Evolutionary conservation across 2,329 filamentous ascomycete species (phyloP).

Genomic region (Dactylellina parvicollis): DNA sequence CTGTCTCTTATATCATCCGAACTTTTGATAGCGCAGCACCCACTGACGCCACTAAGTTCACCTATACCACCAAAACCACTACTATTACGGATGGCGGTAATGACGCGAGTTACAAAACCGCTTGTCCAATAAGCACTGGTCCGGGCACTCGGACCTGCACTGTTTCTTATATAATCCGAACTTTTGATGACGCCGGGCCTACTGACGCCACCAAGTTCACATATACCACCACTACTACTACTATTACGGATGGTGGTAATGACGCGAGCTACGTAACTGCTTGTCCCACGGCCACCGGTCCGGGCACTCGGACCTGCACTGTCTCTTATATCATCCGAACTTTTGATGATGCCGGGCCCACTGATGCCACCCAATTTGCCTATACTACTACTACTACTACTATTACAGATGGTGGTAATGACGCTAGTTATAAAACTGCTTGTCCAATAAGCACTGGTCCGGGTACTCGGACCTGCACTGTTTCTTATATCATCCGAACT

Average conservation of each 20-base stretch:
- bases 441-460: background rate
- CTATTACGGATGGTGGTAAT: background rate
- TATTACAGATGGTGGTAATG: background rate
- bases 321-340: background rate
- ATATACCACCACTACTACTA: background rate
- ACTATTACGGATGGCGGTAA: background rate
- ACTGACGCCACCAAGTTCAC: background rate
- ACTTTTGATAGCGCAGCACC: no score
- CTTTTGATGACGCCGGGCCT: background rate
- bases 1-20: background rate
- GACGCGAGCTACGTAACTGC: background rate
- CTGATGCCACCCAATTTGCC: background rate
- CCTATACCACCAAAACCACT: background rate
- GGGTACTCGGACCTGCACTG: background rate
- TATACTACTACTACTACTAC: background rate
- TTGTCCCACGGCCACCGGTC: background rate
- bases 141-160: background rate
- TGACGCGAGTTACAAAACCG: background rate
- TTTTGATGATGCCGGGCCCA: no score
- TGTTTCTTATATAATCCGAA: background rate
- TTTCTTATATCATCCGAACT: background rate
- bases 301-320: background rate
- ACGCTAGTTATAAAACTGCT: background rate
- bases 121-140: background rate
- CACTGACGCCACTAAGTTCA: background rate